phyloP scores from a whole-genome alignment of 768 basidiomycete genomes.

The Phylloporus scabripes region DNA sequence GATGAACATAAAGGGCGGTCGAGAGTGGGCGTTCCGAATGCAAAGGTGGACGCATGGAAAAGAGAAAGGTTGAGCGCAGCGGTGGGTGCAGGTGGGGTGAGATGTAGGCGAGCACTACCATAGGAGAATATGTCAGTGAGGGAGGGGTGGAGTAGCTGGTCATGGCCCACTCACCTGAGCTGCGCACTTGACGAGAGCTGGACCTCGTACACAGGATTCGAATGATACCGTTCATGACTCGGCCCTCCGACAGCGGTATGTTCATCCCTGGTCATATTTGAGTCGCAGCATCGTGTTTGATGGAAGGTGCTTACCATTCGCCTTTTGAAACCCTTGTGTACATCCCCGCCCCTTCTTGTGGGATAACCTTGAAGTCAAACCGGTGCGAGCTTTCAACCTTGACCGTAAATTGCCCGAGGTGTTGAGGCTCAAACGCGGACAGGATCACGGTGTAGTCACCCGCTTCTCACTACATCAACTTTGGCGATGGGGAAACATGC shows the following conservation, averaged over 20 bases:
- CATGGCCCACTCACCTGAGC: slow-evolving; percentile 44
- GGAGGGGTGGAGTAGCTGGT: slow-evolving; percentile 24
- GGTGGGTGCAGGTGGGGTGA: slow-evolving; percentile 38
- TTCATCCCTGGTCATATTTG: slow-evolving; percentile 42
- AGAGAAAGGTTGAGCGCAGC: slow-evolving; percentile 58
- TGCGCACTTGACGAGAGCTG: slow-evolving; percentile 46
- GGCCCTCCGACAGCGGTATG: slow-evolving; percentile 65
- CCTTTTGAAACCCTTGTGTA: slow-evolving; percentile 65
- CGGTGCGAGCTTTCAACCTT: slow-evolving; percentile 55
- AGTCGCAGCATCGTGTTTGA: neutral
- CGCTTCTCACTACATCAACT: slow-evolving; percentile 17
- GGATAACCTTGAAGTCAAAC: slow-evolving; percentile 60
- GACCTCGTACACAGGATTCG: slow-evolving; percentile 68
- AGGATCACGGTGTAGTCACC: slow-evolving; percentile 82
- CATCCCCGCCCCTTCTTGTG: slow-evolving; percentile 91
- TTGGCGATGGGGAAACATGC: neutral
- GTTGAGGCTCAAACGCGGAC: slow-evolving; percentile 75
- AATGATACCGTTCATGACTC: slow-evolving; percentile 53
- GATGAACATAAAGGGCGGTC: slow-evolving; percentile 55
- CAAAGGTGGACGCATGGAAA: slow-evolving; percentile 32
- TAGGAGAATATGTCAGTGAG: neutral
- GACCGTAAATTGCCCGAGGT: slow-evolving; percentile 62
- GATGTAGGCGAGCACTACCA: slow-evolving; percentile 64
- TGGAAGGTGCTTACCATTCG: slow-evolving; percentile 53
- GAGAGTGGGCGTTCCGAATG: slow-evolving; percentile 14